Evolutionary conservation across 192 early-diverging fungal genomes (phyloP).

Genomic region (Diversispora eburnea): DNA sequence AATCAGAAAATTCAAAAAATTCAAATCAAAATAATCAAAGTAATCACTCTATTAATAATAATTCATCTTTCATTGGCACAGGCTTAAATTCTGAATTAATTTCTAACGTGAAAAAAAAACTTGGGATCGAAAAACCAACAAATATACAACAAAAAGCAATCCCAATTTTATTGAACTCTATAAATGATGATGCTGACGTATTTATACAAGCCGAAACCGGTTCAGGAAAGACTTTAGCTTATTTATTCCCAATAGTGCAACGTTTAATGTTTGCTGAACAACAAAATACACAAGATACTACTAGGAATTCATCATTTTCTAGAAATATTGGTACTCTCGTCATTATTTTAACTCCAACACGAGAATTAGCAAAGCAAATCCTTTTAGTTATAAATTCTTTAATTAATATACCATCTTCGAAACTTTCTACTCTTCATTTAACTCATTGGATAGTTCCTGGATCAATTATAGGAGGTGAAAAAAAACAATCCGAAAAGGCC

Average conservation of each 20-base stretch:
- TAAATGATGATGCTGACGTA: conserved; percentile 57
- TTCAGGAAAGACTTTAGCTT: conserved; percentile 96
- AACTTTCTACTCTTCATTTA: conserved; percentile 39
- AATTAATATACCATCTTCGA: conserved; percentile 53
- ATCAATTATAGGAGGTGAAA: conserved; percentile 78
- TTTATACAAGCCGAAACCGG: conserved; percentile 96
- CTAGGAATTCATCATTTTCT: conserved; percentile 37
- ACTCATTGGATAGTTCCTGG: conserved; percentile 81
- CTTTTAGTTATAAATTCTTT: conserved; percentile 71
- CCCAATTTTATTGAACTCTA: conserved; percentile 62
- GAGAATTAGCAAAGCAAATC: conserved; percentile 96
- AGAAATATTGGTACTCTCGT: conserved; percentile 83
- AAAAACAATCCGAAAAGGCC: conserved; percentile 76
- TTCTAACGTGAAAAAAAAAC: conserved; percentile 63
- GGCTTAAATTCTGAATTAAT: conserved; percentile 73
- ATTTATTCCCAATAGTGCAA: conserved; percentile 89
- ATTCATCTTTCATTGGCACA: conserved; percentile 66
- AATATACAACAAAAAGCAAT: conserved; percentile 85
- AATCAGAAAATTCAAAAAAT: conserved; percentile 26
- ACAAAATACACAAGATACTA: conserved; percentile 24
- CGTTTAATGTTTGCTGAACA: conserved; percentile 59
- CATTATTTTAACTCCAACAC: conserved; percentile 93
- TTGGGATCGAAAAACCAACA: conserved; percentile 79
- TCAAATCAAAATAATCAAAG: conserved; percentile 45
- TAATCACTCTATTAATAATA: conserved; percentile 48